Evolutionary conservation across 2,329 filamentous ascomycete genomes (phyloP).

Genomic region (Rutstroemia sp.): DNA sequence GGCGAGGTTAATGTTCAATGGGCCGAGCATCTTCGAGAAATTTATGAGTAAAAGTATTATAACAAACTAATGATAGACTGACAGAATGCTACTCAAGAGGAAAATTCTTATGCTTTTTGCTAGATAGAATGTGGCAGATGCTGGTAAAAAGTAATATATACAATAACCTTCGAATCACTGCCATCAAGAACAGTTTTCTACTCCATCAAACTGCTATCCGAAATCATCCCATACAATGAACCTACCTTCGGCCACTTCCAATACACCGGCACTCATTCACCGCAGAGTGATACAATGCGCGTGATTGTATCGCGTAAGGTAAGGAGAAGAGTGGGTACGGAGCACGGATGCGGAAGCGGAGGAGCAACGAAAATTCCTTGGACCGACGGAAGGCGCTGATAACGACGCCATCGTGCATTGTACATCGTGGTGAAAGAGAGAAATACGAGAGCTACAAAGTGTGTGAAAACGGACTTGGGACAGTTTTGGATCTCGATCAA

Average conservation of each 20-base stretch:
- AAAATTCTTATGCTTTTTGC: too few species aligned
- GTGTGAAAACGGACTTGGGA: not conserved
- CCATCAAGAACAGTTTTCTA: too few species aligned
- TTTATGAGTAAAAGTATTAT: not conserved
- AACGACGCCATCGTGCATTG: not conserved
- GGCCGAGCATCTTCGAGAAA: constrained; percentile 19
- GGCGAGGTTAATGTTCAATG: constrained; percentile 20
- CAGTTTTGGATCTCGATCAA: not conserved
- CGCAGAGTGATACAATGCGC: not conserved
- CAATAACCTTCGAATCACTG: too few species aligned
- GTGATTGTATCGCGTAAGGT: constrained; percentile 1
- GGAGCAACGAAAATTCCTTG: not conserved
- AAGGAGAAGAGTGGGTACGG: constrained; percentile 7
- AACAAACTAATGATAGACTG: not conserved
- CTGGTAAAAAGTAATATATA: too few species aligned
- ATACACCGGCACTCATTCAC: not conserved
- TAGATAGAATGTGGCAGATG: too few species aligned
- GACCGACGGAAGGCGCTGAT: constrained; percentile 3
- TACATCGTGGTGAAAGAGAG: not conserved
- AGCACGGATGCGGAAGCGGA: constrained; percentile 17
- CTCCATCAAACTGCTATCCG: not conserved
- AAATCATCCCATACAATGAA: not conserved
- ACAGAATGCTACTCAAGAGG: too few species aligned
- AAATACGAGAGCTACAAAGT: constrained; percentile 2
- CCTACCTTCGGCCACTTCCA: not conserved